Base-by-base conservation (phyloP, 2,329 filamentous ascomycete species). In the Myriangium duriaei region DNA sequence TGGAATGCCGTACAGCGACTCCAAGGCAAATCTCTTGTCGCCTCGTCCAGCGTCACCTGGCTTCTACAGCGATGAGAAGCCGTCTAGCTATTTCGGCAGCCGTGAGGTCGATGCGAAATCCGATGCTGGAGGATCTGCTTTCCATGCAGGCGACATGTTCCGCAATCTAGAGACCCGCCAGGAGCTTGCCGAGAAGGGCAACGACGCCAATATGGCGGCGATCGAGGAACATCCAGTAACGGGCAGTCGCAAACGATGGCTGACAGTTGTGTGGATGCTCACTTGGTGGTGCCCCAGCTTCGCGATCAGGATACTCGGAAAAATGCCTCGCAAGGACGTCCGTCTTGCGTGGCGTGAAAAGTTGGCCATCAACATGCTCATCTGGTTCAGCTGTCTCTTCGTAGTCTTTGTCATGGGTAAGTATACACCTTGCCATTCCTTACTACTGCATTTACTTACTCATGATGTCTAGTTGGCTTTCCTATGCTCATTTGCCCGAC, bases 91-190 rank as follows among this genome's bases (percentile, higher is more conserved):
- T 55, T 95, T 95, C 51, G 81, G 80, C 37, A 76, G 69, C 49
- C 71, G 79, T 35, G 86, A 93, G 41, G 58, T 81, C 7, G 91
- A 98, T 55, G 68, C 78, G 5, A 84, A 86, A 30, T 96, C 91
- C 18, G 91, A 98, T 36, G 87, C 88, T 5, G 88, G 87, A 3
- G 81, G 72, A 2, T 95, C 88, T n/a, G 86, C 84, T 4, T 81
- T 94, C 55, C 82, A 87, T 33, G 82, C 74, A 37, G 87, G 91
- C 5, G 91, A 98, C 56, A 94, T 98, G 88, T 98, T 98, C 69
- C 84, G 86, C 53, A 94, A 95, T 51, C 69, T 96, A 5, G 88
- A 96, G 49, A 95, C 88, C 5, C 76, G 85, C 45, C 82, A 92
- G 56, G 83, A 94, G 55, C 85, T 98, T 74, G 84, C 88, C 0